Evolutionary conservation across 176 grass and related monocot species (phyloP).

Genomic region (Oryza glumipatula): DNA sequence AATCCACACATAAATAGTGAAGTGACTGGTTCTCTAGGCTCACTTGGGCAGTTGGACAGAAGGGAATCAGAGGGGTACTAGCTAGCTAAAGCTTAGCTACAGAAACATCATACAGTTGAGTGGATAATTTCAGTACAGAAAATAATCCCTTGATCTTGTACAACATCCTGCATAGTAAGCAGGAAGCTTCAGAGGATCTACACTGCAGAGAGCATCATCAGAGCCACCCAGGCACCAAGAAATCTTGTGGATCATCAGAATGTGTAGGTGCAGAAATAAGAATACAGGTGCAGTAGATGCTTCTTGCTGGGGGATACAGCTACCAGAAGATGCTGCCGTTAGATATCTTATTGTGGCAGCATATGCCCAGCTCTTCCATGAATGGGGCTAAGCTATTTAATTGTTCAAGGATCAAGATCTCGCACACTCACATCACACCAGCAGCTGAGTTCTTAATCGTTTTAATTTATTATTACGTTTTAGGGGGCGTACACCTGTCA

Average conservation of each 20-base stretch:
- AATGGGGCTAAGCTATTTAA: conserved; percentile 32
- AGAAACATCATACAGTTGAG: neutral
- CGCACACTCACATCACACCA: neutral
- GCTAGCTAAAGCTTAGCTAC: conserved; percentile 7
- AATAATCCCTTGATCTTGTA: neutral
- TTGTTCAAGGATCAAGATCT: conserved; percentile 45
- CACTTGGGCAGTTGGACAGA: neutral
- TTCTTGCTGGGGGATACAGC: conserved; percentile 51
- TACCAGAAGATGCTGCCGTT: conserved; percentile 48
- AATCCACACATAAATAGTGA: neutral
- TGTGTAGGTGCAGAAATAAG: conserved; percentile 24
- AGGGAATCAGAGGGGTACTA: neutral
- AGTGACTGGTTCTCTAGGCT: neutral
- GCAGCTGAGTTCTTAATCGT: neutral
- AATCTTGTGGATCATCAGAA: conserved; percentile 23
- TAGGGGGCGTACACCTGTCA: conserved; percentile 22
- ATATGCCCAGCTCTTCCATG: conserved; percentile 29
- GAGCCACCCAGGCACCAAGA: conserved; percentile 21
- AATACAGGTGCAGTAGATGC: conserved; percentile 45
- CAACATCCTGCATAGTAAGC: neutral
- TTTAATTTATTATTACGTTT: neutral
- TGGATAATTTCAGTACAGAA: neutral
- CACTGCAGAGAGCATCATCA: conserved; percentile 7
- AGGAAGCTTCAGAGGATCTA: conserved; percentile 54
- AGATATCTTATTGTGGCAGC: conserved; percentile 40